Evolutionary conservation across 1,284 basidiomycete species (phyloP), one percentile per base, ranked within the genome.

Genomic region (Rhodotorula sp.): DNA sequence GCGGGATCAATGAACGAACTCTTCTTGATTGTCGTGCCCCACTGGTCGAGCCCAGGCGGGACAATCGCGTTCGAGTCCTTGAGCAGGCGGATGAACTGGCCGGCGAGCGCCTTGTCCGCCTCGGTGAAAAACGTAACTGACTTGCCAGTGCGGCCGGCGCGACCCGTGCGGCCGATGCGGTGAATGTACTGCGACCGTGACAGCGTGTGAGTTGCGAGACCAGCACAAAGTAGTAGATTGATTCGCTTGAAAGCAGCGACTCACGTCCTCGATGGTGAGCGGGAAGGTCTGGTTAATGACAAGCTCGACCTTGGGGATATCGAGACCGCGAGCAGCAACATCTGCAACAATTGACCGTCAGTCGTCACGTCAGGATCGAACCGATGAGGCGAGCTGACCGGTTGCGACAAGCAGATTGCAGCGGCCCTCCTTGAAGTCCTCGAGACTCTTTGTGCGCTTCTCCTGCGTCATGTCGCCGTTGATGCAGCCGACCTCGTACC

Each of bases 11-110:
- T 27, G 25, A 14, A 19, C 53, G 14, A 13, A 54, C 53, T 95
- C 86, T 97, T 97, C 85, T 97, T 97, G 84, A 98, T 95, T 62
- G 93, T 91, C 86, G 93, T 92, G 49, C 95, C 93, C 86, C 98
- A 98, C 80, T 90, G 90, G 78, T 89, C 88, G 83, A 97, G 85
- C 41, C 84, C 89, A 79, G 91, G 88, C 61, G 89, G 88, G n/a
- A 84, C 82, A 44, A 83, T 82, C 57, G 84, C 93, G 34, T 91
- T 92, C 45, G 91, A 90, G 80, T 99, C 97, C 70, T 91, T 85
- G 66, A 99, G 85, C 54, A 99, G 92, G 17, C 92, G 87, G 79
- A 93, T 93, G 67, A 98, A 87, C 82, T 98, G 96, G 17, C 97
- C 96, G 0, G 96, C 56, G 72, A 76, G 78, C 23, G 76, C 74